Conservation (phyloP, 2,329 filamentous ascomycete species). For the Diaporthe ampelina region DNA sequence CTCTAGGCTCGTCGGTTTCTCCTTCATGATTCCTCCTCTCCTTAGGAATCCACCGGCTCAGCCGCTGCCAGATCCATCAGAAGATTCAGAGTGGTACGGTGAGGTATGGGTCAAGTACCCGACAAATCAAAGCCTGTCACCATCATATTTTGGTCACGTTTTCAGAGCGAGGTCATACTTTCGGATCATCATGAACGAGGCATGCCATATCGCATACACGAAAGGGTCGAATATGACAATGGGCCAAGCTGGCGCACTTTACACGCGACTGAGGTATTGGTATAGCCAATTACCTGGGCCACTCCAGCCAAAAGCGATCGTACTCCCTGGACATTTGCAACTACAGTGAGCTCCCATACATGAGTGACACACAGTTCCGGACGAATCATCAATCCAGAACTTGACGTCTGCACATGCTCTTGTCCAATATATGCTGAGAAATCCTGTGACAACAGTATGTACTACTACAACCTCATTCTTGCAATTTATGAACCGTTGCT, state of each 20-base stretch:
- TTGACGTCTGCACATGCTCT: too few species aligned
- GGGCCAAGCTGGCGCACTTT: not conserved
- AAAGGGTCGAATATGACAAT: not conserved
- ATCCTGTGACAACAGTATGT: not conserved
- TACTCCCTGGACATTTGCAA: slow-evolving; percentile 3
- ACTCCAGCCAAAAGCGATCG: not conserved
- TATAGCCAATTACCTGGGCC: not conserved
- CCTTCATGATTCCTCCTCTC: not conserved
- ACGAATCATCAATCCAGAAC: too few species aligned
- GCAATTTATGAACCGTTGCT: slow-evolving; percentile 46
- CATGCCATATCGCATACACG: not conserved
- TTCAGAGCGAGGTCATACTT: not conserved
- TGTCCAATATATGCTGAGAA: not conserved
- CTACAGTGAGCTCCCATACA: not conserved
- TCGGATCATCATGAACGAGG: slow-evolving; percentile 2
- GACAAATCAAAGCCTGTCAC: not conserved
- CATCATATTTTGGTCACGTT: not conserved
- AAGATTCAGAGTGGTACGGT: not conserved
- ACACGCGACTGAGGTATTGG: not conserved
- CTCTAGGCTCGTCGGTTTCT: not conserved
- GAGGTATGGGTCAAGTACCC: slow-evolving; percentile 6
- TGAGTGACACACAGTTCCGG: not conserved
- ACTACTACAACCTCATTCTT: slow-evolving; percentile 1
- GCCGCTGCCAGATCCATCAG: not conserved
- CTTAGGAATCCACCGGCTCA: not conserved